Percentiles rank a stretch among this genome's conserved stretches.
Evolutionary conservation across 805 yeast species (phyloP).

Genomic region (Yamadazyma endophytica): DNA sequence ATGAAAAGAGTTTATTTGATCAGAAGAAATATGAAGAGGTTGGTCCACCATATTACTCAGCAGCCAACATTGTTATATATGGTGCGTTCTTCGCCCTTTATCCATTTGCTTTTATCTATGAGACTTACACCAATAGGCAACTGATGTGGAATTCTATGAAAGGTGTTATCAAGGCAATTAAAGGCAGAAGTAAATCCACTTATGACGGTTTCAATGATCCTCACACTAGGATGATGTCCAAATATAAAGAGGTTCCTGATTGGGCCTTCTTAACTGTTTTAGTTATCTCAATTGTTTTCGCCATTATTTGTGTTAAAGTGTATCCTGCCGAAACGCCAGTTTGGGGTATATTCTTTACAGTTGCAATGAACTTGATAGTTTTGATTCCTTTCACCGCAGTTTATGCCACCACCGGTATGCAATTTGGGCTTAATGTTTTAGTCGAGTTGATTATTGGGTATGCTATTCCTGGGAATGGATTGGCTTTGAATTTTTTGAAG

Average conservation of each 20-base stretch:
- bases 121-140: slow-evolving; percentile 21
- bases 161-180: slow-evolving; percentile 9
- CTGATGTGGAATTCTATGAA: slow-evolving; percentile 15
- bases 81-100: slow-evolving; percentile 27
- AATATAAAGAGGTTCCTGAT: slow-evolving; percentile 32
- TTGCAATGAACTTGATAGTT: slow-evolving; percentile 28
- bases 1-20: slow-evolving; percentile 28
- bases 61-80: slow-evolving; percentile 24
- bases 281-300: slow-evolving; percentile 24
- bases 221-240: slow-evolving; percentile 27
- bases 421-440: slow-evolving; percentile 31
- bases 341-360: slow-evolving; percentile 32
- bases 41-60: slow-evolving; percentile 30
- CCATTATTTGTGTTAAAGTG: slow-evolving; percentile 26
- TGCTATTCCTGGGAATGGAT: slow-evolving; percentile 33
- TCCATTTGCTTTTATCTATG: slow-evolving; percentile 40
- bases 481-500: slow-evolving; percentile 46
- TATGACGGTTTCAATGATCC: slow-evolving; percentile 31
- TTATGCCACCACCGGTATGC: slow-evolving; percentile 27
- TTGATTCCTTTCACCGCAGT: slow-evolving; percentile 27
- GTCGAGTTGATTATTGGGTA: slow-evolving; percentile 35
- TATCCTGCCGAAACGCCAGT: slow-evolving; percentile 34
- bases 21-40: slow-evolving; percentile 15
- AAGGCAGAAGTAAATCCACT: slow-evolving; percentile 36
- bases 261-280: slow-evolving; percentile 23